Percentiles rank a stretch among this genome's conserved stretches.
Conservation (phyloP, 2,329 filamentous ascomycete genomes). For the Colletotrichum sp. region DNA sequence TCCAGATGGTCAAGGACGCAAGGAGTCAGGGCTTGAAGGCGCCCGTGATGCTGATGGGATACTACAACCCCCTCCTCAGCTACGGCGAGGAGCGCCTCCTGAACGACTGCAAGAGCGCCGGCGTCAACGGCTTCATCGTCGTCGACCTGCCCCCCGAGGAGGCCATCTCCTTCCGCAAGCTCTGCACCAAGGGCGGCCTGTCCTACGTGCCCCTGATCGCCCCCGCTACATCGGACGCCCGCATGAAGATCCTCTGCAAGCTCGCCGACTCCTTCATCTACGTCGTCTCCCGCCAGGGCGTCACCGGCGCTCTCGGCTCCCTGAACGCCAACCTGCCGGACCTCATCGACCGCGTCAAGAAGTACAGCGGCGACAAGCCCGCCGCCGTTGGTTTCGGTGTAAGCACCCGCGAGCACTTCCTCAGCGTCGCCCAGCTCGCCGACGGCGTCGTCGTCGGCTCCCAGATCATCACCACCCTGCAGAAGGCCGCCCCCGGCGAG, state of each 20-base stretch:
- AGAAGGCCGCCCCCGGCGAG: slow-evolving; percentile 69
- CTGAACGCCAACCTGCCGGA: slow-evolving; percentile 83
- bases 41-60: slow-evolving; percentile 95
- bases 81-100: slow-evolving; percentile 94
- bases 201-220: slow-evolving; percentile 98
- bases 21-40: slow-evolving; percentile 77
- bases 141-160: slow-evolving; percentile 96
- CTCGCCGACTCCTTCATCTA: slow-evolving; percentile 99
- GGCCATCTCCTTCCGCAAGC: slow-evolving; percentile 87
- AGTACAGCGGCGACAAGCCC: slow-evolving; percentile 88
- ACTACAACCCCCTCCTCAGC: slow-evolving; percentile 94
- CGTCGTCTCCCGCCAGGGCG: slow-evolving; percentile 95
- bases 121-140: slow-evolving; percentile 95
- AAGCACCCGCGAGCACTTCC: slow-evolving; percentile 92
- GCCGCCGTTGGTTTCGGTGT: slow-evolving; percentile 96
- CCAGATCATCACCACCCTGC: slow-evolving; percentile 86
- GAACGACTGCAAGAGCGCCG: slow-evolving; percentile 80
- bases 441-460: slow-evolving; percentile 97
- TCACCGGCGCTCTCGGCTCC: slow-evolving; percentile 87
- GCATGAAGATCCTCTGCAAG: slow-evolving; percentile 95
- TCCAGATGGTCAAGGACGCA: slow-evolving; percentile 85
- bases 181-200: slow-evolving; percentile 79
- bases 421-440: slow-evolving; percentile 80
- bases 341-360: slow-evolving; percentile 84
- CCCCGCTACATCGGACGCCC: slow-evolving; percentile 86